Evolutionary conservation across 768 basidiomycete species (phyloP).

Genomic region (Tricholomella constricta): DNA sequence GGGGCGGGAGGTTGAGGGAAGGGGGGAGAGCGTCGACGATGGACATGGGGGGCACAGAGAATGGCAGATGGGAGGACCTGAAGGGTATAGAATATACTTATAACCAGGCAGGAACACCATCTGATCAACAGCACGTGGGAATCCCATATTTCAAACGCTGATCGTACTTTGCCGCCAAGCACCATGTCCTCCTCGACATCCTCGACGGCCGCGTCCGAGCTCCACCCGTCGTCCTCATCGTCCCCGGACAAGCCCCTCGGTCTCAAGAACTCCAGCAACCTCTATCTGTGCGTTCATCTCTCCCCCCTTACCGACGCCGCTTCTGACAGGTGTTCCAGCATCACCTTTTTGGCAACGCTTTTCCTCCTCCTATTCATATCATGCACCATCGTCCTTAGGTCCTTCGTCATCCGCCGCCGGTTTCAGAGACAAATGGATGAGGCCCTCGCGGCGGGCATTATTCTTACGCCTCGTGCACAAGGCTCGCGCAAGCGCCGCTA

Average conservation of each 20-base stretch:
- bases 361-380: slow-evolving; percentile 68
- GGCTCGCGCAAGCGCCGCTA: slow-evolving; percentile 43
- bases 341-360: slow-evolving; percentile 74
- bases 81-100: slow-evolving; percentile 4
- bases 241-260: slow-evolving; percentile 4
- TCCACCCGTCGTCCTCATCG: slow-evolving; percentile 15
- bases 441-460: slow-evolving; percentile 51
- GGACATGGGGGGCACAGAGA: slow-evolving; percentile 32
- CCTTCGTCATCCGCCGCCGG: slow-evolving; percentile 60
- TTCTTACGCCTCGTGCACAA: slow-evolving; percentile 42
- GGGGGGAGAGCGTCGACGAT: slow-evolving; percentile 47
- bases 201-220: slow-evolving; percentile 6
- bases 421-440: slow-evolving; percentile 55
- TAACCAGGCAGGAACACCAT: background rate
- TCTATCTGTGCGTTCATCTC: slow-evolving; percentile 41
- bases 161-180: slow-evolving; percentile 6
- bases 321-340: slow-evolving; percentile 36
- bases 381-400: slow-evolving; percentile 62
- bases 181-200: slow-evolving; percentile 21
- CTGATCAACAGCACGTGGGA: slow-evolving; percentile 10
- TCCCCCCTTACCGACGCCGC: background rate
- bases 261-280: slow-evolving; percentile 34
- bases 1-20: slow-evolving; percentile 74
- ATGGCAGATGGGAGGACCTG: slow-evolving; percentile 7
- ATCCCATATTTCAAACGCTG: background rate